Evolutionary conservation across 2,329 filamentous ascomycete species (phyloP), one percentile per base, ranked within the genome.

Genomic region (Metarhizium humberi): DNA sequence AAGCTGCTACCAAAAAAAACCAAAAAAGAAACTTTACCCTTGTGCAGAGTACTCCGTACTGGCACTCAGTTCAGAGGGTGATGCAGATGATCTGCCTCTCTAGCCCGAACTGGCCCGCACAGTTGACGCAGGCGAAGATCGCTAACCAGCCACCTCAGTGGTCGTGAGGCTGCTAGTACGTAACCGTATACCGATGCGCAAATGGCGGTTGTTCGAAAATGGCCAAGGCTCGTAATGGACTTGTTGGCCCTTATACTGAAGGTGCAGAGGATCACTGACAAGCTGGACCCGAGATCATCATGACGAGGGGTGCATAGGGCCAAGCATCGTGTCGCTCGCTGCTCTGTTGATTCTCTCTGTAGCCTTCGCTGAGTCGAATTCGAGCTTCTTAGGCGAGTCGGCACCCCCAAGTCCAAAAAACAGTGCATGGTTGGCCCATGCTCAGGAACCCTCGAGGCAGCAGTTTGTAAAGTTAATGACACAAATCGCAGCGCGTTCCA

Each of bases 161-260:
- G 20, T 46, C 20, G 8, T 14, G 13, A 25, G 20, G 43, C 13
- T 25, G 43, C 43, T 46, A 46, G 43, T 25, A 25, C 43, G 20
- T 46, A 46, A 46, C 13, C 13, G 20, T n/a, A 46, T 1, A 25
- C n/a, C 43, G 13, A 29, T 46, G 48, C 47, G 53, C 47, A 29
- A 55, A 51, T 38, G 53, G 53, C 53, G 53, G 40, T 32, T 50
- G 47, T 16, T 25, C 38, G 48, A 55, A 55, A 51, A 50, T 30
- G 47, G 25, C 20, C 43, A 46, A 29, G 43, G 20, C 43, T 46
- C 13, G 20, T n/a, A 25, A 25, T 25, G 25, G 3, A 25, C 25
- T 25, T 25, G 25, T 25, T 25, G 25, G 25, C 25, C 25, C 25
- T 25, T 25, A 25, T 25, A 25, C 25, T 25, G 25, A 25, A 25